These are phyloP conservation scores for Colletotrichum orchidophilum DNA, from an alignment of 2,329 filamentous ascomycete species.

Conservation along the genomic window DNA sequence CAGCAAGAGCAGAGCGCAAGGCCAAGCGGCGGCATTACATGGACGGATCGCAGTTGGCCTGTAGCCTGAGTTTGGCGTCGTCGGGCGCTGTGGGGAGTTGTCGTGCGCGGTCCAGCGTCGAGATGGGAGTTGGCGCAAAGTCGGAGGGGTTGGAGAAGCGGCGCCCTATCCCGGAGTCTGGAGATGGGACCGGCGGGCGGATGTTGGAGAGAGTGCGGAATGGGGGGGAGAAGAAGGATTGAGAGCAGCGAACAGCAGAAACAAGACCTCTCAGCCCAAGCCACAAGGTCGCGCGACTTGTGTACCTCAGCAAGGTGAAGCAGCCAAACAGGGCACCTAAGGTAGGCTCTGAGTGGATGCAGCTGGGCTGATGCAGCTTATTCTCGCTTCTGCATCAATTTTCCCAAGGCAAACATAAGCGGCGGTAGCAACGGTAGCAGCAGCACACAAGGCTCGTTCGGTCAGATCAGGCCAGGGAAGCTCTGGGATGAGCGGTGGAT, in stretches of 20 bases:
- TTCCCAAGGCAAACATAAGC: slow-evolving; percentile 22
- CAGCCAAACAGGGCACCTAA: slow-evolving; percentile 5
- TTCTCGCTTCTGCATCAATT: slow-evolving; percentile 32
- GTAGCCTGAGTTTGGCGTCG: slow-evolving; percentile 15
- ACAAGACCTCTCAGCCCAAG: neutral
- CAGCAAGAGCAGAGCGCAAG: slow-evolving; percentile 27
- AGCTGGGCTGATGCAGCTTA: slow-evolving; percentile 32
- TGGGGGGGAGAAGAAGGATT: slow-evolving; percentile 13
- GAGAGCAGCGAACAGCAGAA: neutral
- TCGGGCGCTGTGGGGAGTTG: slow-evolving; percentile 12
- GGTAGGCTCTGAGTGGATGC: slow-evolving; percentile 23
- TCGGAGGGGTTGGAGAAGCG: slow-evolving; percentile 14
- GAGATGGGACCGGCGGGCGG: slow-evolving; percentile 7
- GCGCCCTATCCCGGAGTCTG: neutral
- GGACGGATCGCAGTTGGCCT: slow-evolving; percentile 11
- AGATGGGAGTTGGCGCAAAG: slow-evolving; percentile 17
- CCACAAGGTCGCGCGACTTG: neutral
- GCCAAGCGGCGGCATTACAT: slow-evolving; percentile 33
- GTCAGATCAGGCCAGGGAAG: slow-evolving; percentile 23
- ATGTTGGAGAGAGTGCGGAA: neutral
- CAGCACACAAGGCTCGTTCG: slow-evolving; percentile 6
- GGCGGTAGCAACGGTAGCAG: neutral
- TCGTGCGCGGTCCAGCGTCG: slow-evolving; percentile 15
- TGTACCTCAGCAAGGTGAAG: slow-evolving; percentile 19
- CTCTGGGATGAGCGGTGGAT: slow-evolving; percentile 13